Base-by-base conservation (phyloP, 208 protist genomes). In the Tritrichomonas foetus region DNA sequence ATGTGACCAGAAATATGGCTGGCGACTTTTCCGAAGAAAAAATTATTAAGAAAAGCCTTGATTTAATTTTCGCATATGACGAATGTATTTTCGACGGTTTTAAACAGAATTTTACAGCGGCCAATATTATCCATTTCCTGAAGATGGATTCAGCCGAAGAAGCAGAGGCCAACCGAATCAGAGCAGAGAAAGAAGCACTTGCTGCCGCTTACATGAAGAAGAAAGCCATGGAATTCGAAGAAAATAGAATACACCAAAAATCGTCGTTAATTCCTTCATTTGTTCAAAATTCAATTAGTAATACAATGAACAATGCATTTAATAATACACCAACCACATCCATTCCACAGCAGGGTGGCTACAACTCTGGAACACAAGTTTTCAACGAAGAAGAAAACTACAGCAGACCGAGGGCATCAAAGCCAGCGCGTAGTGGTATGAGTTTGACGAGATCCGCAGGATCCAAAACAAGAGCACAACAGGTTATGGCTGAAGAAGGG, bases 81-180 rank as follows among this genome's bases (percentile, higher is more conserved):
- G 78, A 89, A 89, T 89, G 78, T n/a, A 27, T 89, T 89, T 57
- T 89, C 41, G 78, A 89, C 57, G 78, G 78, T 44, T 89, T 89
- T 39, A 36, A 5, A 57, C 39, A 47, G 57, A 89, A 57, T 57
- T n/a, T 89, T 36, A 39, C 30, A n/a, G 47, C 47, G 39, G 33
- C 78, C 20, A 33, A 53, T 39, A 47, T 89, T 39, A 57, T 14
- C 16, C 47, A 33, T 5, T 89, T 89, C 27, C 27, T 89, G 3
- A 89, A 89, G 22, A 89, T 89, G 78, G 41, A 89, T n/a, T 89
- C 78, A 36, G 25, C 27, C 9, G 47, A 44, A 39, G 78, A 89
- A 89, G 47, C 11, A 0, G 78, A 61, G 16, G 53, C 53, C 5
- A 61, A 61, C 16, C 53, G 53, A 61, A 61, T 61, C 16, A 61